These are phyloP conservation scores for Aspergillus sparsus DNA, from an alignment of 495 filamentous ascomycete genomes.

Conservation along the genomic window DNA sequence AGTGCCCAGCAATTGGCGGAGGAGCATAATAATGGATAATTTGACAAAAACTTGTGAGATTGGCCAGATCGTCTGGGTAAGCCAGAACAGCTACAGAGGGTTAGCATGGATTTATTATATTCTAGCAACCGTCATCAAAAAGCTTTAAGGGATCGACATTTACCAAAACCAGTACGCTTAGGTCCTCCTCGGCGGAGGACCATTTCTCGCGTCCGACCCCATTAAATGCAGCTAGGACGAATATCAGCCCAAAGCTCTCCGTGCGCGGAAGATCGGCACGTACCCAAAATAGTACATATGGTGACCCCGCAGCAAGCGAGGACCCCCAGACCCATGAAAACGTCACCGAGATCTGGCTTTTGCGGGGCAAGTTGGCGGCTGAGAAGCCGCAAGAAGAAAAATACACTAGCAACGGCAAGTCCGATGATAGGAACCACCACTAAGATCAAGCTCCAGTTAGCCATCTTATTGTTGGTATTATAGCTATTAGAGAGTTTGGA, in stretches of 20 bases:
- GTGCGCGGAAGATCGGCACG: not conserved
- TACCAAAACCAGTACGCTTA: not conserved
- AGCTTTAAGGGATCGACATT: not conserved
- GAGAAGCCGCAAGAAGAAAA: not conserved
- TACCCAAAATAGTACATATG: not conserved
- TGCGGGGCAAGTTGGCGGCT: not conserved
- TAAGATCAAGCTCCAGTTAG: conserved; percentile 3
- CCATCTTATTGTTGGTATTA: too few relatives aligned
- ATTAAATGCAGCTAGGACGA: not conserved
- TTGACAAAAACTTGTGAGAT: not conserved
- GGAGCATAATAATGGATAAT: conserved; percentile 3
- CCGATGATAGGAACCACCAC: not conserved
- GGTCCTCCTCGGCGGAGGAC: not conserved
- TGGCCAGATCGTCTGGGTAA: not conserved
- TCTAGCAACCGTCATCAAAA: not conserved
- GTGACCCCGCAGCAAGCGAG: not conserved
- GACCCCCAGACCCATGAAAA: not conserved
- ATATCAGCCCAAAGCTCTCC: not conserved
- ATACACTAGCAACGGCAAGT: not conserved
- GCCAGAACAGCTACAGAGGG: not conserved
- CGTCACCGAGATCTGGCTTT: not conserved
- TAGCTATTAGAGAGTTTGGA: too few relatives aligned
- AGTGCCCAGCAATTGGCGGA: not conserved
- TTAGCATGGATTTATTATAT: not conserved
- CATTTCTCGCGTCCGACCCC: not conserved